Percentiles rank a stretch among this genome's conserved stretches.
These are phyloP conservation scores for Arxiozyma telluris DNA, from an alignment of 1,139 yeast species.

Conservation along the genomic window DNA sequence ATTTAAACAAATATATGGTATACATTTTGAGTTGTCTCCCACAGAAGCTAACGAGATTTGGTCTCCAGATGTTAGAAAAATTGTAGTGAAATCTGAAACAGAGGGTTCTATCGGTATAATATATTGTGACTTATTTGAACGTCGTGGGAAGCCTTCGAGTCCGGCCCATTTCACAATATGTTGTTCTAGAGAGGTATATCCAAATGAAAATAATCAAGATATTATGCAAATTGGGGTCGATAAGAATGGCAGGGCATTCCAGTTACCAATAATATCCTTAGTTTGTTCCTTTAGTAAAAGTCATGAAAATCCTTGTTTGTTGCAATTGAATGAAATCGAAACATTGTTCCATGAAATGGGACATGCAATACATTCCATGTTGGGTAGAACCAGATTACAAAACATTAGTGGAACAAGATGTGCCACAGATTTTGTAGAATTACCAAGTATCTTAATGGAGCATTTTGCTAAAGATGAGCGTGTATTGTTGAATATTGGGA, in stretches of 20 bases:
- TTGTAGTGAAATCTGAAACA: conserved; percentile 56
- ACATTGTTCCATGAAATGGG: conserved; percentile 98
- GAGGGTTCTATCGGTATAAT: conserved; percentile 56
- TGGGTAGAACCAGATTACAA: conserved; percentile 82
- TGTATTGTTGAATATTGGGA: conserved; percentile 64
- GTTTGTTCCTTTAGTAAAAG: conserved; percentile 72
- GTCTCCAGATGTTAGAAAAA: conserved; percentile 78
- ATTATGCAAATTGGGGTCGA: conserved; percentile 35
- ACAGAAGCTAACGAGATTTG: conserved; percentile 74
- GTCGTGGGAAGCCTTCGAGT: conserved; percentile 53
- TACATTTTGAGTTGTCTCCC: conserved; percentile 59
- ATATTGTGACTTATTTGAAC: conserved; percentile 58
- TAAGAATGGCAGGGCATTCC: conserved; percentile 42
- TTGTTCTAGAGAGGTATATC: conserved; percentile 69
- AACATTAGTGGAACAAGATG: conserved; percentile 94
- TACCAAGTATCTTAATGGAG: conserved; percentile 94
- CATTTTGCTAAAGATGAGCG: conserved; percentile 76
- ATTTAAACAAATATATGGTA: conserved; percentile 65
- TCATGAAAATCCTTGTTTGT: conserved; percentile 35
- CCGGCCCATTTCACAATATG: conserved; percentile 98
- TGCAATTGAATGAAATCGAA: conserved; percentile 74
- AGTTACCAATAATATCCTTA: conserved; percentile 80
- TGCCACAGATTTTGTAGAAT: conserved; percentile 90
- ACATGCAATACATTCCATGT: conserved; percentile 96
- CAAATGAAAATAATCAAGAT: conserved; percentile 38